A percentile compares a stretch with the other conserved stretches of the same genome.
phyloP scores from a whole-genome alignment of 2,329 filamentous ascomycete genomes.

The Verticillium nonalfalfae region DNA sequence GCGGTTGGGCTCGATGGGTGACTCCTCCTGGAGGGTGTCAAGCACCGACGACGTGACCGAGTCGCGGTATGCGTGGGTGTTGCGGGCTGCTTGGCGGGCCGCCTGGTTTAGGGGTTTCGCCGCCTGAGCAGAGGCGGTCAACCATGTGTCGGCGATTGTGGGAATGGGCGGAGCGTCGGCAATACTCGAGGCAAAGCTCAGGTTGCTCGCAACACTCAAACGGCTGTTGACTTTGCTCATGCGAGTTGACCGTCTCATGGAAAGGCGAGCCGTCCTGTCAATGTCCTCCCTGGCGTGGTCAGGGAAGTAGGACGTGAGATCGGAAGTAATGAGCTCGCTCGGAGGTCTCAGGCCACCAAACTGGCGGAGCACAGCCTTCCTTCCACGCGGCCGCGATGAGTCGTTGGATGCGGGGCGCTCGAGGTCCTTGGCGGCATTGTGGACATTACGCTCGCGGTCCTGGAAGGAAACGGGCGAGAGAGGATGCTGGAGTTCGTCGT shows the following conservation, averaged over 20 bases:
- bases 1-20: constrained; percentile 75
- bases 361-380: constrained; percentile 58
- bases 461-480: constrained; percentile 73
- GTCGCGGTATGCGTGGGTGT: constrained; percentile 66
- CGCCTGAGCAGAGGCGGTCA: constrained; percentile 54
- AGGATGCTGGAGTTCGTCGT: constrained; percentile 73
- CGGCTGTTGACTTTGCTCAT: constrained; percentile 90
- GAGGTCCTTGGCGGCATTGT: constrained; percentile 50
- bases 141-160: constrained; percentile 90
- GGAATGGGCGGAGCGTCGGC: constrained; percentile 92
- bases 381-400: constrained; percentile 31
- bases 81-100: constrained; percentile 31
- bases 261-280: constrained; percentile 89
- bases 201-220: constrained; percentile 86
- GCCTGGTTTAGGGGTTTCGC: constrained; percentile 35
- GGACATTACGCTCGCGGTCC: constrained; percentile 63
- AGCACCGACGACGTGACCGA: constrained; percentile 85
- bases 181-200: constrained; percentile 87
- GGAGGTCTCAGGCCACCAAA: constrained; percentile 92
- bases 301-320: constrained; percentile 94
- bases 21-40: constrained; percentile 87
- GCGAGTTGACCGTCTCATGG: constrained; percentile 81
- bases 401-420: constrained; percentile 48
- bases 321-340: constrained; percentile 94
- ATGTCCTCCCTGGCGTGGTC: constrained; percentile 92